A percentile compares a stretch with the other conserved stretches of the same genome.
phyloP scores from a whole-genome alignment of 352 stramenopile genomes.

The Pythium myriotylum region DNA sequence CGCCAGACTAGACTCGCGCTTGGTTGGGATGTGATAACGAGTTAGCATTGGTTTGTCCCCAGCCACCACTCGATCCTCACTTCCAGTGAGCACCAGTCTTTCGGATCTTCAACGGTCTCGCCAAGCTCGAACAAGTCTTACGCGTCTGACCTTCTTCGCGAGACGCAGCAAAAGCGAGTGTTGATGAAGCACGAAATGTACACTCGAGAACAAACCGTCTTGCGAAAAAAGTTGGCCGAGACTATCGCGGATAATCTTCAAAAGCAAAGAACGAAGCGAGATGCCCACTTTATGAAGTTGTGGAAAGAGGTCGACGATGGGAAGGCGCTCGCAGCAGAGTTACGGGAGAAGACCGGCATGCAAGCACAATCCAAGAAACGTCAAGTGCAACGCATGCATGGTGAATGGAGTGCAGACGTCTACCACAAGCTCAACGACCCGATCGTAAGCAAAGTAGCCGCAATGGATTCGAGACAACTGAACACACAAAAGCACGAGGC shows the following conservation, averaged over 20 bases:
- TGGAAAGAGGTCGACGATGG: slow-evolving; percentile 75
- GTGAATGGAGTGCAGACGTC: slow-evolving; percentile 66
- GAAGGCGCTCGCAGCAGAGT: slow-evolving; percentile 58
- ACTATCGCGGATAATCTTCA: slow-evolving; percentile 68
- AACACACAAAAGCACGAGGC: slow-evolving; percentile 54
- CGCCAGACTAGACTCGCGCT: not conserved
- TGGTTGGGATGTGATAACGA: not conserved
- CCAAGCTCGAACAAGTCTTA: slow-evolving; percentile 31
- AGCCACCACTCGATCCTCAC: slow-evolving; percentile 27
- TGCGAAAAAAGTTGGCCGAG: slow-evolving; percentile 61
- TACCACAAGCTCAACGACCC: slow-evolving; percentile 78
- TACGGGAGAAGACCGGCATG: slow-evolving; percentile 62
- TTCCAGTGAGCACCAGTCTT: slow-evolving; percentile 30
- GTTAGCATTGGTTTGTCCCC: not conserved
- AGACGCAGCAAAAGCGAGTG: slow-evolving; percentile 76
- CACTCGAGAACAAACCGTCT: slow-evolving; percentile 62
- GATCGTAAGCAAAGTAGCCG: slow-evolving; percentile 50
- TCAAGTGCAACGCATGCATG: slow-evolving; percentile 72
- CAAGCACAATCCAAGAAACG: slow-evolving; percentile 64
- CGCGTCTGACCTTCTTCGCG: slow-evolving; percentile 53
- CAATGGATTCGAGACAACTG: slow-evolving; percentile 49
- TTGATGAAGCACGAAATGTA: slow-evolving; percentile 78
- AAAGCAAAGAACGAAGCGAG: slow-evolving; percentile 63
- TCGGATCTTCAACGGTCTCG: slow-evolving; percentile 23
- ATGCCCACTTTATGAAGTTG: slow-evolving; percentile 71